Conservation (phyloP, 257 asterid species). For the Eustoma russellianum region DNA sequence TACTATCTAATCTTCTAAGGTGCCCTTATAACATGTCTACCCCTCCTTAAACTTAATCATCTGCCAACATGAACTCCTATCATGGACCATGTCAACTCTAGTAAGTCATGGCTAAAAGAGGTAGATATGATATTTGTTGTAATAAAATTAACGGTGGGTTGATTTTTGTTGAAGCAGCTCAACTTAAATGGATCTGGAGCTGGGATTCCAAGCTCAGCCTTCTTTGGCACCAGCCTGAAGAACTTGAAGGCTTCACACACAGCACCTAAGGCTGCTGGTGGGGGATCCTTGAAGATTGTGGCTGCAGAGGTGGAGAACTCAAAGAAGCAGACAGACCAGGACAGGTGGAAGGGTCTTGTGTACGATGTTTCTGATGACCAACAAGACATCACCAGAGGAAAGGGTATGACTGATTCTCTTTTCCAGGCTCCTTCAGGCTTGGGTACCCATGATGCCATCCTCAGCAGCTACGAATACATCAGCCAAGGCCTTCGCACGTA, state of each 20-base stretch:
- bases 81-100: too few species aligned
- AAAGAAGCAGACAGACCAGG: conserved; percentile 29
- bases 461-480: conserved; percentile 65
- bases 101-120: too few species aligned
- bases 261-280: conserved; percentile 19
- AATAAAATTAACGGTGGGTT: background rate
- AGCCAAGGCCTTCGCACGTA: conserved; percentile 58
- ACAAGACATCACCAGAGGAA: conserved; percentile 74
- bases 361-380: conserved; percentile 63
- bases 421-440: conserved; percentile 68
- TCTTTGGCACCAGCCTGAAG: conserved; percentile 49
- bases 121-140: too few species aligned
- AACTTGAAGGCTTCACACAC: conserved; percentile 19
- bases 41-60: too few species aligned
- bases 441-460: conserved; percentile 63
- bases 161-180: conserved; percentile 31
- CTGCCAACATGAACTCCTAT: too few species aligned
- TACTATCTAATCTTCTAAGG: too few species aligned
- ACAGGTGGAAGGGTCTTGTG: conserved; percentile 64
- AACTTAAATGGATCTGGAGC: conserved; percentile 37
- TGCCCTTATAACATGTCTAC: too few species aligned
- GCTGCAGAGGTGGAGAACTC: conserved; percentile 30
- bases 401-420: conserved; percentile 60
- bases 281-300: conserved; percentile 33
- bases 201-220: conserved; percentile 34